Base-by-base conservation (phyloP, 2,329 filamentous ascomycete species). In the Teratosphaeriaceae sp. region DNA sequence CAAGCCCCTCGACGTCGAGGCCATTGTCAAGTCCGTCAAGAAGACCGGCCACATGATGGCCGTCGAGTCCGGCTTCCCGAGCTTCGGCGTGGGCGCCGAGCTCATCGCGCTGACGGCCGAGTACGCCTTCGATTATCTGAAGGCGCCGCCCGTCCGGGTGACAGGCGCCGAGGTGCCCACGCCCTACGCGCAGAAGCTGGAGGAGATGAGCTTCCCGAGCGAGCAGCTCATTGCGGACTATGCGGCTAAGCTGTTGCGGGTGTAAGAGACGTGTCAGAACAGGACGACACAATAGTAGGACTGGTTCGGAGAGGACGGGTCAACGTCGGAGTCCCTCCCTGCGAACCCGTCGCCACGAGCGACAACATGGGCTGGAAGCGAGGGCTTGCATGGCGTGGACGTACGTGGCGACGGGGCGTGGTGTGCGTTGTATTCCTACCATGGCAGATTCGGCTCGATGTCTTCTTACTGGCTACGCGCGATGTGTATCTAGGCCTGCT, bases 151-250 rank as follows among this genome's bases (percentile, higher is more conserved):
- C 49, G 85, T 90, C 68, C 84, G 92, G 68, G 82, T 98, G 61
- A 97, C 92, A 46, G 92, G 92, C 66, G 90, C 92, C 53, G 92
- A 98, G 67, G 92, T 98, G 11, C 92, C 92, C 38, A 98, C 92
- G 6, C 92, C 92, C 27, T 97, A 98, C 65, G 90, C 92, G 46
- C 76, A 84, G 69, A 86, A 87, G 65, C 79, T 98, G 45, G 92
- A 98, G 78, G 82, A 92, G 71, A 84, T 98, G 87, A 77, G 77
- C 60, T 98, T 98, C 84, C 92, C 92, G 39, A 86, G 83, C 55
- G 88, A 95, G 73, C 68, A 82, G 53, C 75, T 94, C 58, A 96
- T 98, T 63, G 84, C 87, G 67, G 74, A 85, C 58, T 90, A 92
- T 65, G 85, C 85, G 43, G 88, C 84, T 56, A 97, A 96, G 80